phyloP scores from a whole-genome alignment of 257 asterid genomes.

The Dorcoceras hygrometricum region DNA sequence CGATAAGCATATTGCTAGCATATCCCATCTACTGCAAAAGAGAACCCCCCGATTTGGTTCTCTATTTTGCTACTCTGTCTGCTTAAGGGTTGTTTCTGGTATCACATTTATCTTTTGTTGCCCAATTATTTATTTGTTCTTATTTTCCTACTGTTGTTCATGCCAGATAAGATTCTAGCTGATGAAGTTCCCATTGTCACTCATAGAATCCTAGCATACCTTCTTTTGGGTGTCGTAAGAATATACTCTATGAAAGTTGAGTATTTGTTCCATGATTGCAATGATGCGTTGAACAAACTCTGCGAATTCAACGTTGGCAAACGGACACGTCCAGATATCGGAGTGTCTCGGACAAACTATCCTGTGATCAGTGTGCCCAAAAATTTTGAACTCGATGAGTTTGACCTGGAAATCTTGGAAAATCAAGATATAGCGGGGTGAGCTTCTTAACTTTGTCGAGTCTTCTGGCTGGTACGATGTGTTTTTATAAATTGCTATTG shows the following conservation, averaged over 20 bases:
- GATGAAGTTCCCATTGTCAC: slow-evolving; percentile 62
- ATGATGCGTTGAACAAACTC: slow-evolving; percentile 40
- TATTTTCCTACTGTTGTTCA: slow-evolving; percentile 23
- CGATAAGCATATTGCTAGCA: neutral
- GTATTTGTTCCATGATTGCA: slow-evolving; percentile 61
- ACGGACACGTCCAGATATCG: slow-evolving; percentile 20
- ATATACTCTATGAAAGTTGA: slow-evolving; percentile 91
- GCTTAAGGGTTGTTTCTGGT: neutral
- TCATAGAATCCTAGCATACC: slow-evolving; percentile 76
- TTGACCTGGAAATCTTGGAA: slow-evolving; percentile 56
- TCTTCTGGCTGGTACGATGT: neutral
- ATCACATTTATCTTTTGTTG: slow-evolving; percentile 6
- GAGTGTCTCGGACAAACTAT: slow-evolving; percentile 25
- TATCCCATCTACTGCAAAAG: neutral
- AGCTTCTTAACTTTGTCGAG: slow-evolving; percentile 22
- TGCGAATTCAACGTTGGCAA: slow-evolving; percentile 30
- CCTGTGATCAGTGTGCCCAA: slow-evolving; percentile 51
- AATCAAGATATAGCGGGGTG: slow-evolving; percentile 50
- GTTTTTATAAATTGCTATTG: slow-evolving; percentile 17
- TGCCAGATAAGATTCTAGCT: slow-evolving; percentile 63
- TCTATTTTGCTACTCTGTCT: neutral
- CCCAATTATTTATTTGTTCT: slow-evolving; percentile 21
- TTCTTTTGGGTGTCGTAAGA: slow-evolving; percentile 83
- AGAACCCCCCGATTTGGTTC: neutral
- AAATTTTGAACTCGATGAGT: slow-evolving; percentile 79